Evolutionary conservation across 2,329 filamentous ascomycete genomes (phyloP).

Genomic region (Boeremia exigua): DNA sequence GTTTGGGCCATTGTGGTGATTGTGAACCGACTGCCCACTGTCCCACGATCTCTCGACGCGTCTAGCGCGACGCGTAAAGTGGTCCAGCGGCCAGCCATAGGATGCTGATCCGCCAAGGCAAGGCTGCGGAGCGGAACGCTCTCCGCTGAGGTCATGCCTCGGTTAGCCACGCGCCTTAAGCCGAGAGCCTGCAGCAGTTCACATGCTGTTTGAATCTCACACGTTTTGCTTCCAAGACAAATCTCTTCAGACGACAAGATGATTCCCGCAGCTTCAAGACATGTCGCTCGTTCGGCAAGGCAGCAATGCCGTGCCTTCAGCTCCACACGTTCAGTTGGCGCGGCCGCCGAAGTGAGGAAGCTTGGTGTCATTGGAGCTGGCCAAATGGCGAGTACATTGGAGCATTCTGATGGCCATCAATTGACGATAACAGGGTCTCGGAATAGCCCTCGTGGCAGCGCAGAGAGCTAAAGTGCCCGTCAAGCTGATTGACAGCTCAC

Average conservation of each 20-base stretch:
- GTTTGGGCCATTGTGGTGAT: slow-evolving; percentile 46
- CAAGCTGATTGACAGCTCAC: slow-evolving; percentile 81
- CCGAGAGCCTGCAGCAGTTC: slow-evolving; percentile 17
- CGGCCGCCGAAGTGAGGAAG: slow-evolving; percentile 77
- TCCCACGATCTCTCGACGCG: slow-evolving; percentile 34
- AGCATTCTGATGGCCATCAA: neutral
- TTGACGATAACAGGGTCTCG: slow-evolving; percentile 72
- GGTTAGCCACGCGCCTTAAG: slow-evolving; percentile 12
- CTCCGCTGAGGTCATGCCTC: slow-evolving; percentile 18
- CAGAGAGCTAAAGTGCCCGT: slow-evolving; percentile 84
- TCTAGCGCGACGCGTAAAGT: slow-evolving; percentile 42
- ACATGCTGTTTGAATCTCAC: slow-evolving; percentile 22
- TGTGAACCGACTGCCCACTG: slow-evolving; percentile 24
- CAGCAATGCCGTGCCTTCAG: slow-evolving; percentile 66
- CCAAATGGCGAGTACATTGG: slow-evolving; percentile 75
- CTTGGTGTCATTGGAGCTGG: slow-evolving; percentile 93
- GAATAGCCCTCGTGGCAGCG: slow-evolving; percentile 93
- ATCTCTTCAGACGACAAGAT: slow-evolving; percentile 26
- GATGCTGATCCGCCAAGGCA: slow-evolving; percentile 31
- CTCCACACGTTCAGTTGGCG: slow-evolving; percentile 64
- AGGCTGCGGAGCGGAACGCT: slow-evolving; percentile 3
- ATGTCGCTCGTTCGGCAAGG: slow-evolving; percentile 29
- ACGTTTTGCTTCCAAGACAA: neutral
- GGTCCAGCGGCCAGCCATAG: slow-evolving; percentile 23
- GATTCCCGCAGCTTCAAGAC: slow-evolving; percentile 42